Conservation (phyloP, 202 grass and related monocot genomes). For the Panicum hallii region DNA sequence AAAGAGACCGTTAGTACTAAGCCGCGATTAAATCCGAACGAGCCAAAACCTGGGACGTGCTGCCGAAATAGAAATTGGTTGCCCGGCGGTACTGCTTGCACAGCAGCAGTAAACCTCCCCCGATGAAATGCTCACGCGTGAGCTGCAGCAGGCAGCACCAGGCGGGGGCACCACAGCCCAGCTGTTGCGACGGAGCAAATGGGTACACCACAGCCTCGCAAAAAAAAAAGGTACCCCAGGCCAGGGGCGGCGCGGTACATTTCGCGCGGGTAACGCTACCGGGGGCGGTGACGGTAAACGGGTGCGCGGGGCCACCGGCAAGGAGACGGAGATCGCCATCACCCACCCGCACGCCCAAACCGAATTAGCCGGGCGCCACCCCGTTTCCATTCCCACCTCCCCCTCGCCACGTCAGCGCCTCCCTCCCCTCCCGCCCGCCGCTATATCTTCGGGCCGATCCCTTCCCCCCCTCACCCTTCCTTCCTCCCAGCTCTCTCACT, state of each 20-base stretch:
- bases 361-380: constrained; percentile 38
- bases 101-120: background rate
- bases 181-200: background rate
- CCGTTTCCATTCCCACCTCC: constrained; percentile 3
- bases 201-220: background rate
- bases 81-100: background rate
- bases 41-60: background rate
- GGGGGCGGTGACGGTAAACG: background rate
- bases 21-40: background rate
- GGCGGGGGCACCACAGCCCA: too few relatives aligned
- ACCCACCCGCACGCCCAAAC: constrained; percentile 64
- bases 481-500: constrained; percentile 38
- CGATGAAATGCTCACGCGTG: background rate
- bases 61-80: background rate
- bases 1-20: background rate
- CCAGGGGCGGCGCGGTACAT: background rate
- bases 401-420: constrained; percentile 22
- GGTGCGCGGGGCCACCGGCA: constrained; percentile 6
- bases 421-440: background rate
- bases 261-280: background rate
- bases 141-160: background rate
- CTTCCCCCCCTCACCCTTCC: constrained; percentile 48
- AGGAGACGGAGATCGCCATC: constrained; percentile 39
- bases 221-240: too few relatives aligned
- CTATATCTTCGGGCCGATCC: constrained; percentile 50